phyloP scores from a whole-genome alignment of 73 alveolate species.

The Tetrahymena malaccensis region DNA sequence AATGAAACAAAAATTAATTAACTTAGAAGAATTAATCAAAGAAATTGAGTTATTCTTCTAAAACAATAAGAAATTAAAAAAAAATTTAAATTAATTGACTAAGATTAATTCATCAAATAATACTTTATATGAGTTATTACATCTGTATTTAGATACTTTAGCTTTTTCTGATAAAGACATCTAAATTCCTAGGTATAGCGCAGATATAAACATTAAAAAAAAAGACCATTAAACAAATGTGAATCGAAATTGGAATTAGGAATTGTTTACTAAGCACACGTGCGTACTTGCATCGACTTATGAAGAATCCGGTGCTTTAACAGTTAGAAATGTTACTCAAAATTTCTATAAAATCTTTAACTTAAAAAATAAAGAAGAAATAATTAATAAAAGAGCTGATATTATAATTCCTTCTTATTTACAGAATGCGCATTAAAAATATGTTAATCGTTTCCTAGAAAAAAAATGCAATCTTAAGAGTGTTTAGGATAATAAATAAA shows the following conservation, averaged over 20 bases:
- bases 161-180: background rate
- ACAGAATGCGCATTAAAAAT: background rate
- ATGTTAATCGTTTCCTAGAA: background rate
- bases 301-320: background rate
- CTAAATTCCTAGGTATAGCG: background rate
- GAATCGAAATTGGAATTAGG: background rate
- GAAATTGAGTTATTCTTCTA: background rate
- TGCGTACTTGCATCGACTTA: background rate
- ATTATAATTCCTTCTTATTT: background rate
- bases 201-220: background rate
- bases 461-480: background rate
- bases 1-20: background rate
- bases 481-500: background rate
- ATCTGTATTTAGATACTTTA: background rate
- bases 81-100: background rate
- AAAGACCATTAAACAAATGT: background rate
- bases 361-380: background rate
- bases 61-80: background rate
- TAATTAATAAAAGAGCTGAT: background rate
- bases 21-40: background rate
- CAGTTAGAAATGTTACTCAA: background rate
- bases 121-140: background rate
- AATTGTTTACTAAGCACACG: background rate
- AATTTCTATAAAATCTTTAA: background rate
- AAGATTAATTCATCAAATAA: background rate